Conservation (phyloP, 2,329 filamentous ascomycete genomes). For the Dactylellina cionopaga region DNA sequence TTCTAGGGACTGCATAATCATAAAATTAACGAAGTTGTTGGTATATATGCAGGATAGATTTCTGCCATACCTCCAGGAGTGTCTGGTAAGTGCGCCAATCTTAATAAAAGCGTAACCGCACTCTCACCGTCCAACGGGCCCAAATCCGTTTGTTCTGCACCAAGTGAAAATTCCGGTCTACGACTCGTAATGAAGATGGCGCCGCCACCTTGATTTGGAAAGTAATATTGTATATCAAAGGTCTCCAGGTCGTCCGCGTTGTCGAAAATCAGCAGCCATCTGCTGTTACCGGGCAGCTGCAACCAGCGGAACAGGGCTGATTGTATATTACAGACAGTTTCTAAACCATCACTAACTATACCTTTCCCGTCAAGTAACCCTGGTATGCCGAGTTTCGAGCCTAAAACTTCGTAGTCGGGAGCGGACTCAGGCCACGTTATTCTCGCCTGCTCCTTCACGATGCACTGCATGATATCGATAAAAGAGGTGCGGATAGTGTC, state of each 20-base stretch:
- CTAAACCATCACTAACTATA: background rate
- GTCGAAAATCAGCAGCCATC: no score
- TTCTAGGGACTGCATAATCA: no score
- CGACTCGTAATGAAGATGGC: constrained; percentile 9
- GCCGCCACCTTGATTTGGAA: background rate
- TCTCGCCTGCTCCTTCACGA: no score
- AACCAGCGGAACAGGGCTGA: no score
- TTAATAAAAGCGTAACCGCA: constrained; percentile 1
- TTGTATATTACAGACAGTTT: background rate
- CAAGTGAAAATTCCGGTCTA: constrained; percentile 2
- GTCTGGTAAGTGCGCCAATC: background rate
- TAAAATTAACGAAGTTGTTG: no score
- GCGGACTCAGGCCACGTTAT: no score
- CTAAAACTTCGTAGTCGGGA: background rate
- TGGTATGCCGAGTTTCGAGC: background rate
- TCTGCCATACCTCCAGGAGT: background rate
- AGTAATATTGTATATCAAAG: constrained; percentile 3
- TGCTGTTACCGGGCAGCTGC: no score
- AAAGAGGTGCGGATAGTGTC: background rate
- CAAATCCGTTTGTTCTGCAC: background rate
- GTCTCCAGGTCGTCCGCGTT: no score
- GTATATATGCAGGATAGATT: no score
- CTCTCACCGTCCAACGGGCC: background rate
- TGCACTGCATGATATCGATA: no score
- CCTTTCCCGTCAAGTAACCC: background rate